Percentiles rank a stretch among this genome's conserved stretches.
These are phyloP conservation scores for Lizonia empirigonia DNA, from an alignment of 2,329 filamentous ascomycete genomes.

Conservation along the genomic window DNA sequence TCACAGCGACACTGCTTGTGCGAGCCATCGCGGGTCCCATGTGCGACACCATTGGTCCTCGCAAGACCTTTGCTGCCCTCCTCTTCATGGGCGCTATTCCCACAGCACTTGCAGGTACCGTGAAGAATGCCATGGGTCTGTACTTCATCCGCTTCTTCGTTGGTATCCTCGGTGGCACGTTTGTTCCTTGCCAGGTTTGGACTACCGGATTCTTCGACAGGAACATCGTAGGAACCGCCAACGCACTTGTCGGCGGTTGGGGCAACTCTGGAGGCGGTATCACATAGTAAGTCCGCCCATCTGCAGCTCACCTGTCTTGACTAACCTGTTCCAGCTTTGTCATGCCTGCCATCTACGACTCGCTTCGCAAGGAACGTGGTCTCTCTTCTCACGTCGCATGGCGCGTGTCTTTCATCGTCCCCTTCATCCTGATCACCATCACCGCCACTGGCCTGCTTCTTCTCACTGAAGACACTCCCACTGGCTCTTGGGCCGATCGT, in stretches of 20 bases:
- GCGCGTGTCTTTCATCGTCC: conserved; percentile 84
- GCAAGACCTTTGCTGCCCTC: conserved; percentile 76
- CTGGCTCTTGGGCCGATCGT: conserved; percentile 79
- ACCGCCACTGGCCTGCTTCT: conserved; percentile 73
- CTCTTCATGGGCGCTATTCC: conserved; percentile 81
- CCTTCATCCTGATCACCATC: conserved; percentile 73
- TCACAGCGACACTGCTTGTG: conserved; percentile 67
- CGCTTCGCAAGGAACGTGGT: conserved; percentile 64
- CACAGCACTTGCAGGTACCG: conserved; percentile 78
- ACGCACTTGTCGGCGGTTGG: conserved; percentile 81
- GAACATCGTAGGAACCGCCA: conserved; percentile 87
- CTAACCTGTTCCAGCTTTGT: conserved; percentile 62
- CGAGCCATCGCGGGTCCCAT: conserved; percentile 78
- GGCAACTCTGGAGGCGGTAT: conserved; percentile 89
- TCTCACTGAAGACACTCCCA: conserved; percentile 80
- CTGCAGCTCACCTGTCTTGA: not conserved
- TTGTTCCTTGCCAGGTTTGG: conserved; percentile 91
- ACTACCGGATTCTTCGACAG: conserved; percentile 93
- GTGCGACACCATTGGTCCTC: conserved; percentile 85
- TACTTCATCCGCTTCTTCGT: conserved; percentile 79
- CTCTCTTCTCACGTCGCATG: conserved; percentile 73
- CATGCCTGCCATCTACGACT: conserved; percentile 89
- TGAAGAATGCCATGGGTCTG: conserved; percentile 70
- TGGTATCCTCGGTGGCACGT: conserved; percentile 76
- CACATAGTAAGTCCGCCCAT: conserved; percentile 64